These are phyloP conservation scores for Trametes punicea DNA, from an alignment of 768 basidiomycete genomes.

Conservation along the genomic window DNA sequence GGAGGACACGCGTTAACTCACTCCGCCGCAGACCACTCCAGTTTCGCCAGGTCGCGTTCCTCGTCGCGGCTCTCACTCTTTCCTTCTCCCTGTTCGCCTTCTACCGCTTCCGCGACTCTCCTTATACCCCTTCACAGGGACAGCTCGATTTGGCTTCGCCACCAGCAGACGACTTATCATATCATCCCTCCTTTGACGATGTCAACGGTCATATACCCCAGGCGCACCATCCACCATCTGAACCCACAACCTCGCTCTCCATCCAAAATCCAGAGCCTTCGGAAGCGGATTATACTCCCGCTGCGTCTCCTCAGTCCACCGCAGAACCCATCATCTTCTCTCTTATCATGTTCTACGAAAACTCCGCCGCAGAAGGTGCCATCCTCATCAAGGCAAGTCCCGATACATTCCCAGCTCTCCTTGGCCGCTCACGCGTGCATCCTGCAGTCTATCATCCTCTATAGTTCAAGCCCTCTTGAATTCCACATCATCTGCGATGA, in stretches of 20 bases:
- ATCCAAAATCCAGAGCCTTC: not conserved
- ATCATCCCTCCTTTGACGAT: conserved; percentile 1
- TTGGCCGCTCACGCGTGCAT: not conserved
- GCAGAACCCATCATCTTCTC: conserved; percentile 39
- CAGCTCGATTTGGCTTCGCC: not conserved
- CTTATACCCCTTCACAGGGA: not conserved
- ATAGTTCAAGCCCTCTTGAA: conserved; percentile 19
- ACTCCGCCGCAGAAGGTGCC: conserved; percentile 41
- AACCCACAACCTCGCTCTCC: not conserved
- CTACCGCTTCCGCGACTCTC: conserved; percentile 2
- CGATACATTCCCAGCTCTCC: not conserved
- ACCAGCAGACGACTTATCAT: not conserved
- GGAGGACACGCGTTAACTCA: conserved; percentile 14
- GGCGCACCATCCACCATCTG: not conserved
- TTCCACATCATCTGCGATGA: conserved; percentile 41
- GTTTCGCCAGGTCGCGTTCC: conserved; percentile 8
- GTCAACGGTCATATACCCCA: conserved; percentile 7
- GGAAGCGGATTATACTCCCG: not conserved
- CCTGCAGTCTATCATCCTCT: conserved; percentile 28
- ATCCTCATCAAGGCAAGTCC: conserved; percentile 40
- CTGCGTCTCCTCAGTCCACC: not conserved
- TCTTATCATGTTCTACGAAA: conserved; percentile 42
- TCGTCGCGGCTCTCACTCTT: conserved; percentile 10
- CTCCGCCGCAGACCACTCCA: conserved; percentile 17
- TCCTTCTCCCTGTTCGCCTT: conserved; percentile 12